A percentile compares a stretch with the other conserved stretches of the same genome.
phyloP scores from a whole-genome alignment of 2,329 filamentous ascomycete genomes.

The Diplodia corticola region DNA sequence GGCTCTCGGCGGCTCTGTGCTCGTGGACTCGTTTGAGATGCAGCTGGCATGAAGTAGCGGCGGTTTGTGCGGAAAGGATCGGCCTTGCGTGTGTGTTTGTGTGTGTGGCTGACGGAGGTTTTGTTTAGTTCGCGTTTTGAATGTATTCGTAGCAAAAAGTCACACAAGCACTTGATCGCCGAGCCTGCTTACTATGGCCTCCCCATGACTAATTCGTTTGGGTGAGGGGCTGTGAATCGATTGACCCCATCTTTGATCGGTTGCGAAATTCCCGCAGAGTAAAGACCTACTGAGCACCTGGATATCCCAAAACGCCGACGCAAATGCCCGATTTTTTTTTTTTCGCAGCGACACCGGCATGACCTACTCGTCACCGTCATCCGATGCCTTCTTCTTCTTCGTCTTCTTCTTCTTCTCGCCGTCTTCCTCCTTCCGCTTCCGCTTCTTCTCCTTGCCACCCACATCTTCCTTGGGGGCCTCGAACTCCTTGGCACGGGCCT shows the following conservation, averaged over 20 bases:
- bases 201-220: not conserved
- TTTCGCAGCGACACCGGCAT: not conserved
- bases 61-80: not conserved
- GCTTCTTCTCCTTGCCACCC: slow-evolving; percentile 53
- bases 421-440: slow-evolving; percentile 48
- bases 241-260: not conserved
- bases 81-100: too few species aligned
- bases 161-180: not conserved
- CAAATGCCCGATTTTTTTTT: slow-evolving; percentile 12
- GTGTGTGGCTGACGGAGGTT: not conserved
- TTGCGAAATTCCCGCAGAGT: not conserved
- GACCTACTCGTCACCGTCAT: slow-evolving; percentile 7
- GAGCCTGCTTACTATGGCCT: not conserved
- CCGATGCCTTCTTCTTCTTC: slow-evolving; percentile 37
- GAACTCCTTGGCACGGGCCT: slow-evolving; percentile 82
- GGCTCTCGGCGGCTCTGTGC: slow-evolving; percentile 35
- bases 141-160: not conserved
- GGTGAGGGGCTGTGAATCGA: not conserved
- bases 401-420: slow-evolving; percentile 44
- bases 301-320: slow-evolving; percentile 15
- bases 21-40: slow-evolving; percentile 31
- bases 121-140: too few species aligned
- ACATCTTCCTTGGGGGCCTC: slow-evolving; percentile 78
- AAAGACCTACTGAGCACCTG: slow-evolving; percentile 13
- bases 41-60: slow-evolving; percentile 8